phyloP scores from a whole-genome alignment of 768 basidiomycete species.

The Trametes cubensis region DNA sequence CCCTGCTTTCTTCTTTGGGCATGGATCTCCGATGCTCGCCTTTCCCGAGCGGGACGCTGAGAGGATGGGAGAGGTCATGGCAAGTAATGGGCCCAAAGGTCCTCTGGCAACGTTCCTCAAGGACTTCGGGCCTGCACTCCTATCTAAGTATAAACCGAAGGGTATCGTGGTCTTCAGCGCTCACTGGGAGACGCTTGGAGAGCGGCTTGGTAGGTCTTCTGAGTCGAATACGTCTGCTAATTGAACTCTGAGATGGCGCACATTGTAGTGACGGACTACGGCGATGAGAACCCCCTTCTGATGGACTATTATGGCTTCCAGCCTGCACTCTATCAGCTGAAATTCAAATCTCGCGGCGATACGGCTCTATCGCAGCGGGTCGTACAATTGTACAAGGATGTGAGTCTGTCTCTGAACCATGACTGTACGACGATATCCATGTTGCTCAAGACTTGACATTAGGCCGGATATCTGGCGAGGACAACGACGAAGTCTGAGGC shows the following conservation, averaged over 20 bases:
- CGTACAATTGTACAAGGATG: constrained; percentile 61
- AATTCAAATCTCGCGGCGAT: constrained; percentile 72
- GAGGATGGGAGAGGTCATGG: constrained; percentile 6
- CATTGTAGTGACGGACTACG: constrained; percentile 70
- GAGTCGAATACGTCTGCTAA: neutral
- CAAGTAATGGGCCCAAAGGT: constrained; percentile 50
- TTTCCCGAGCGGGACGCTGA: constrained; percentile 34
- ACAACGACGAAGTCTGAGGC: constrained; percentile 51
- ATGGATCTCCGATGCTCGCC: constrained; percentile 62
- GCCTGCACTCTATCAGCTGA: constrained; percentile 57
- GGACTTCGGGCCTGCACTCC: constrained; percentile 64
- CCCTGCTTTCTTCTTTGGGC: constrained; percentile 77
- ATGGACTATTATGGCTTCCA: constrained; percentile 78
- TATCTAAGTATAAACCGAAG: constrained; percentile 74
- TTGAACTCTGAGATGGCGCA: constrained; percentile 3
- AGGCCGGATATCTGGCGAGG: constrained; percentile 60
- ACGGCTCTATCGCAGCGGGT: constrained; percentile 56
- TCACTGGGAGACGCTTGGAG: constrained; percentile 72
- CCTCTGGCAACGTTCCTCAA: constrained; percentile 60
- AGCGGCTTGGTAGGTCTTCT: constrained; percentile 53
- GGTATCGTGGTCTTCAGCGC: constrained; percentile 84
- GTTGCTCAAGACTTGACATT: neutral
- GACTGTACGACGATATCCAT: neutral
- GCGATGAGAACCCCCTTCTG: constrained; percentile 71
- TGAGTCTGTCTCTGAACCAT: constrained; percentile 23